Conservation (phyloP, 345 rosid species). For the Gossypium anomalum region DNA sequence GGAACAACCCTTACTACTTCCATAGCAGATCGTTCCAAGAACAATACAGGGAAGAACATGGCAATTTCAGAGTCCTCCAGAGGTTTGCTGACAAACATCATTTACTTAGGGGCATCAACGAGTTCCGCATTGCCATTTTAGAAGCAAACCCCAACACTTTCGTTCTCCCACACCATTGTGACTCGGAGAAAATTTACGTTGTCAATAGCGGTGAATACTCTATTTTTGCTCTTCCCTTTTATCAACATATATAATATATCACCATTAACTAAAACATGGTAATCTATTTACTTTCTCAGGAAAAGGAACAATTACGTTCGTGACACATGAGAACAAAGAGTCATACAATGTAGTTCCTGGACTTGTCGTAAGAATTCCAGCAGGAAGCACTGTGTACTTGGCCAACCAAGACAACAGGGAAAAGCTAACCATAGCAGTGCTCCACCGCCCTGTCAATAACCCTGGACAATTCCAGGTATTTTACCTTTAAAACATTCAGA, state of each 20-base stretch:
- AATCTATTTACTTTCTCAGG: neutral
- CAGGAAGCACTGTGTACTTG: slow-evolving; percentile 4
- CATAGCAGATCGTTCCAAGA: neutral
- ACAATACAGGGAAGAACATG: neutral
- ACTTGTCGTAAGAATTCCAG: neutral
- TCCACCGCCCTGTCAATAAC: neutral
- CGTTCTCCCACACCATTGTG: slow-evolving; percentile 3
- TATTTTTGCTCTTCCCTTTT: neutral
- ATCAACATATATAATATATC: neutral
- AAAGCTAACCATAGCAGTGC: neutral
- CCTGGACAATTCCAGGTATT: slow-evolving; percentile 1
- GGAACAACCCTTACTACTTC: neutral
- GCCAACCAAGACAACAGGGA: slow-evolving; percentile 9
- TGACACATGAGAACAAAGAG: slow-evolving; percentile 10
- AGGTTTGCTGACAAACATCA: neutral
- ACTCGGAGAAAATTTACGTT: neutral
- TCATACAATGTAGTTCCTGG: slow-evolving; percentile 1
- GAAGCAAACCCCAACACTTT: slow-evolving; percentile 11
- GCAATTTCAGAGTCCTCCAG: slow-evolving; percentile 4
- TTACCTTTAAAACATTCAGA: neutral
- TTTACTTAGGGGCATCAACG: neutral
- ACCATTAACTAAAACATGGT: neutral
- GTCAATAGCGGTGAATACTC: neutral
- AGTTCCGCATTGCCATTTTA: neutral
- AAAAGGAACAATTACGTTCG: slow-evolving; percentile 5